Conservation (phyloP, 1,139 yeast species). For the Debaryomycetaceae sp. region DNA sequence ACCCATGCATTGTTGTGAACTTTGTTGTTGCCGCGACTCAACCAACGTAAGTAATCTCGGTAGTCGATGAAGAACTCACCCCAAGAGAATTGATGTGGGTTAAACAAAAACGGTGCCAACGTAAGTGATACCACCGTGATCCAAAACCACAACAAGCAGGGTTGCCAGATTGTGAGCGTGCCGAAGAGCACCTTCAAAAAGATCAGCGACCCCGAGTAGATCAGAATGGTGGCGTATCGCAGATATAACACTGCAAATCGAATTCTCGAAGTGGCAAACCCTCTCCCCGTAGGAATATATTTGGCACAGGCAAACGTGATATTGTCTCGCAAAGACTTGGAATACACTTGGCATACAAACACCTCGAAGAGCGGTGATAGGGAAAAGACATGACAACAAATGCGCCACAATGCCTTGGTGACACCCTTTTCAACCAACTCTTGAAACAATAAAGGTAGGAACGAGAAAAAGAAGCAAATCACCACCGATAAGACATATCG, state of each 20-base stretch:
- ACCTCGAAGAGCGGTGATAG: constrained; percentile 84
- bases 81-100: constrained; percentile 80
- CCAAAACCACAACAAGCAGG: constrained; percentile 81
- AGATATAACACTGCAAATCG: constrained; percentile 59
- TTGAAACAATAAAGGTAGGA: constrained; percentile 74
- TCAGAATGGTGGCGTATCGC: constrained; percentile 58
- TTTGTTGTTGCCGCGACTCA: constrained; percentile 57
- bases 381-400: constrained; percentile 62
- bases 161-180: constrained; percentile 68
- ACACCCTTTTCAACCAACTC: constrained; percentile 78
- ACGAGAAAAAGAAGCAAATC: constrained; percentile 79
- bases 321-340: constrained; percentile 64
- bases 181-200: constrained; percentile 60
- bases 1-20: constrained; percentile 59
- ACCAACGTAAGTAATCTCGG: constrained; percentile 61
- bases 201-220: constrained; percentile 61
- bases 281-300: constrained; percentile 82
- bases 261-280: constrained; percentile 70
- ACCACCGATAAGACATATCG: constrained; percentile 78
- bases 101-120: constrained; percentile 75
- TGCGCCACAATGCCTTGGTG: constrained; percentile 55
- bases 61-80: constrained; percentile 72
- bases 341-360: constrained; percentile 80
- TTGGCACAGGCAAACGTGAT: constrained; percentile 78
- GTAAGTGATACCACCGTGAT: constrained; percentile 68